phyloP scores from a whole-genome alignment of 306 rosid genomes.

The Quercus mongolica region DNA sequence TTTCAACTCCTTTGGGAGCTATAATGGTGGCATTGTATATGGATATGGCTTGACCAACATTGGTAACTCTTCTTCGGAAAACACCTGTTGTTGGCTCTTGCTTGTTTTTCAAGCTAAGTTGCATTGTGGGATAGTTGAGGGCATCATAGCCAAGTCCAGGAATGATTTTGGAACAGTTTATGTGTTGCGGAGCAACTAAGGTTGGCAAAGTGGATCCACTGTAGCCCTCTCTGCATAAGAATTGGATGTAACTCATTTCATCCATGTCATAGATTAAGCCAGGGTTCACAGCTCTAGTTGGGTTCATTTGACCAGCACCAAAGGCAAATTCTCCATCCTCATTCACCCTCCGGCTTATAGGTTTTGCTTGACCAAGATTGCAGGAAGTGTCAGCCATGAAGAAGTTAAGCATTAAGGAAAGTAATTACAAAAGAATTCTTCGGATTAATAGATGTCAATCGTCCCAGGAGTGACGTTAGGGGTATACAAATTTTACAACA shows the following conservation, averaged over 20 bases:
- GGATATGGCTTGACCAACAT: slow-evolving; percentile 58
- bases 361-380: slow-evolving; percentile 52
- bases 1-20: slow-evolving; percentile 61
- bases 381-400: slow-evolving; percentile 11
- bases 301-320: slow-evolving; percentile 81
- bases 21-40: slow-evolving; percentile 52
- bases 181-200: slow-evolving; percentile 43
- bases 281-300: slow-evolving; percentile 56
- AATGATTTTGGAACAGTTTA: slow-evolving; percentile 62
- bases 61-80: slow-evolving; percentile 68
- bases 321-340: slow-evolving; percentile 69
- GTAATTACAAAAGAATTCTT: not conserved
- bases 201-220: slow-evolving; percentile 39
- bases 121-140: slow-evolving; percentile 78
- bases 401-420: slow-evolving; percentile 4
- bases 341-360: slow-evolving; percentile 54
- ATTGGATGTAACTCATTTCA: slow-evolving; percentile 56
- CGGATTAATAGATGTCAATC: not conserved
- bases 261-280: slow-evolving; percentile 78
- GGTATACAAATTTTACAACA: not conserved
- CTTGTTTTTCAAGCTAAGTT: slow-evolving; percentile 38
- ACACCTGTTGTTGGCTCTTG: slow-evolving; percentile 30
- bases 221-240: slow-evolving; percentile 80
- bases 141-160: slow-evolving; percentile 75
- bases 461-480: not conserved